Base-by-base conservation (phyloP, 2,329 filamentous ascomycete genomes). In the Talaromyces sp. region DNA sequence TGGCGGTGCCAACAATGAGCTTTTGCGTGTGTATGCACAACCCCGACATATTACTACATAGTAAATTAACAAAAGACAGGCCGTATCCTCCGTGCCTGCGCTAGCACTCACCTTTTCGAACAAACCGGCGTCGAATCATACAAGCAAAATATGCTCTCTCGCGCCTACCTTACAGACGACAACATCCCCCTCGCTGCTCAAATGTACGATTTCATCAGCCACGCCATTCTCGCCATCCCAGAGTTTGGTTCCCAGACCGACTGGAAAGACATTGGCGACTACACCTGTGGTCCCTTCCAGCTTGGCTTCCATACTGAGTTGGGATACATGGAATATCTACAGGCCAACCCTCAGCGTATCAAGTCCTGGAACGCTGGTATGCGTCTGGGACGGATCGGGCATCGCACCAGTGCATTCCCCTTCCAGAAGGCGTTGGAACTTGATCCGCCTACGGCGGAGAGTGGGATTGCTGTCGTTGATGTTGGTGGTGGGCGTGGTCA, bases 351-450 rank as follows among this genome's bases (percentile, higher is more conserved):
- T 68, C 72, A 74, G 37, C 31, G 31, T 7, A 33, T 45, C 73
- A 73, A 27, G 64, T 75, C 0, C 80, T 81, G 2, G 78, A 82
- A 62, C 76, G 82, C 1, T 19, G 78, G 76, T 62, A 79, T 79
- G 77, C 68, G 67, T 0, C 73, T 74, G 4, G 78, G 79, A 63
- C 72, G 76, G 14, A 72, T 72, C 1, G 77, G 77, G 5, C 48
- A 52, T 10, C 78, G 77, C 60, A 69, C 72, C 13, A 72, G 73
- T 5, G 79, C 75, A 77, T 71, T 70, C 24, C 76, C 77, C 5
- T 62, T 62, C 60, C 50, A 62, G 33, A 33, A 37, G 13, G 47
- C 50, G 27, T 37, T 10, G 16, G 70, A 71, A 6, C 50, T 73
- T 35, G 61, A 67, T 1, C 37, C 52, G 3, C 67, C 62, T 1